Evolutionary conservation across 805 yeast genomes (phyloP), one percentile per base, ranked within the genome.

Genomic region (Priceomyces haplophilus): DNA sequence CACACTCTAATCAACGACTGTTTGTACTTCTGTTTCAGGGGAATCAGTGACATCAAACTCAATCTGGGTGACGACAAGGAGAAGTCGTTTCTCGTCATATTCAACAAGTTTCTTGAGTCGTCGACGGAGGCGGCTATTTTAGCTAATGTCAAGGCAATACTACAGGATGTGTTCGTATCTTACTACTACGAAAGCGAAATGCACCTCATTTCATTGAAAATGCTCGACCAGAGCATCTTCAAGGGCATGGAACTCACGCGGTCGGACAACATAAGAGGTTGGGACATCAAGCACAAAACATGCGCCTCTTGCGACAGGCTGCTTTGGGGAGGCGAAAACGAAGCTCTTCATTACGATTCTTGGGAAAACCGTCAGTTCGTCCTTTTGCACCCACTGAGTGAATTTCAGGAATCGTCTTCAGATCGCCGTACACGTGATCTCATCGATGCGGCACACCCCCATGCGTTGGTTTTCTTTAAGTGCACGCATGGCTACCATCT

Each of bases 221-320:
- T 87, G 40, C 57, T 85, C 4, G 81, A 83, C 48, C 71, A 66
- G 17, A 83, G 80, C 21, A 78, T 83, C 1, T 74, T 66, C 50
- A 63, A 63, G 16, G 72, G 75, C 45, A 62, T 82, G 56, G 55
- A 67, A 10, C 48, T 53, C 2, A 63, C 83, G 8, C 67, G 75
- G 10, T 46, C 52, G 2, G 65, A 69, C 25, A 66, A 75, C 17
- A 50, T 69, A 0, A 59, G 65, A 29, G 97, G 97, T 0, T 84
- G 95, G 88, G 37, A 50, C 7, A 53, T 69, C 3, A 56, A 45
- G n/a, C 50, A 72, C 1, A 65, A 63, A 20, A 78, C 73, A 37
- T 90, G 97, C 59, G 84, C 84, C 27, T 77, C 83, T 0, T 90
- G 97, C 61, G 90, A 88, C 1, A 80, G 80, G 47, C 66, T 67